A percentile compares a stretch with the other conserved stretches of the same genome.
phyloP scores from a whole-genome alignment of 2,329 filamentous ascomycete genomes.

The Graphilbum sp. region DNA sequence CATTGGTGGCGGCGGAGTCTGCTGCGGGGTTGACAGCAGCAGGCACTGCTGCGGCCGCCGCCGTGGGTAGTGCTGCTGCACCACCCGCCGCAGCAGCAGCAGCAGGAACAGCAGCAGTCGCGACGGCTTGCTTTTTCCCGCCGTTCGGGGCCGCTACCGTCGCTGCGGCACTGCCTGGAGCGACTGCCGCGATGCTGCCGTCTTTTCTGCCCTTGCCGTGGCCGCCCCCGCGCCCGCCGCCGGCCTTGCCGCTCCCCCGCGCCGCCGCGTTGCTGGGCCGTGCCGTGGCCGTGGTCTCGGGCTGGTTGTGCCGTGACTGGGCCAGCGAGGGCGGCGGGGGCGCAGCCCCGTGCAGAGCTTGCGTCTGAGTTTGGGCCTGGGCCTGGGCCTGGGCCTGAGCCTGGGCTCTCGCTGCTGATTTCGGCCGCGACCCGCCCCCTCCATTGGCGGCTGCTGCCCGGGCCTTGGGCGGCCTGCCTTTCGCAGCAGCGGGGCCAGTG shows the following conservation, averaged over 20 bases:
- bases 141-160: too few relatives aligned
- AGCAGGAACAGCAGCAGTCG: too few relatives aligned
- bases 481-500: neutral
- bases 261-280: neutral
- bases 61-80: too few relatives aligned
- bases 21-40: too few relatives aligned
- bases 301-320: slow-evolving; percentile 9
- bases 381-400: too few relatives aligned
- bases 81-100: too few relatives aligned
- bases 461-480: neutral
- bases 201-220: slow-evolving; percentile 2
- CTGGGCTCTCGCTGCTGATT: neutral
- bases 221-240: neutral
- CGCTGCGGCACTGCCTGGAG: neutral
- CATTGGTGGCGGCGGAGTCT: too few relatives aligned
- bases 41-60: too few relatives aligned
- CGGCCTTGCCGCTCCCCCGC: neutral
- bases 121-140: too few relatives aligned
- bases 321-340: slow-evolving; percentile 7
- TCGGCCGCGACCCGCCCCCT: neutral
- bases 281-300: slow-evolving; percentile 5
- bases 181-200: slow-evolving; percentile 3
- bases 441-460: neutral
- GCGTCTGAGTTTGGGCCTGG: neutral
- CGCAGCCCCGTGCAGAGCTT: neutral